Conservation (phyloP, 306 rosid genomes). For the Trifolium fragiferum region DNA sequence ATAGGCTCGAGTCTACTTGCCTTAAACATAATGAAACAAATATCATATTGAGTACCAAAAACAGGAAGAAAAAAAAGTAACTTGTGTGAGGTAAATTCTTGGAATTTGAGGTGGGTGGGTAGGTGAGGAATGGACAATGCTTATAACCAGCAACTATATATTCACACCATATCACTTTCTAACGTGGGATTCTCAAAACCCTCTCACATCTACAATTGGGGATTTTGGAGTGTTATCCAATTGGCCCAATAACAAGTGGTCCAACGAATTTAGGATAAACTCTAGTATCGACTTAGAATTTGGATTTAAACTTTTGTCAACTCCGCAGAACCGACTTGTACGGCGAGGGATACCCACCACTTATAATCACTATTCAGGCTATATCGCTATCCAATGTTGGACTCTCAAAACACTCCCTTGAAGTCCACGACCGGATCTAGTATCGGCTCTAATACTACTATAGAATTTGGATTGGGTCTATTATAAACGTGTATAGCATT, state of each 20-base stretch:
- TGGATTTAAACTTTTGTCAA: not conserved
- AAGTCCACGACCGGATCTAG: not conserved
- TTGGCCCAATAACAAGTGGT: not conserved
- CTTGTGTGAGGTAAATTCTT: too few relatives aligned
- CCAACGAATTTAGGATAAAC: not conserved
- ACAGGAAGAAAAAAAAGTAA: too few relatives aligned
- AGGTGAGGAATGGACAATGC: too few relatives aligned
- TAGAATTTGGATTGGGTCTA: not conserved
- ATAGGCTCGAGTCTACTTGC: too few relatives aligned
- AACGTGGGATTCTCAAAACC: too few relatives aligned
- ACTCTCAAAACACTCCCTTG: not conserved
- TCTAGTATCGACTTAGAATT: not conserved
- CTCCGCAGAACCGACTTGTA: not conserved
- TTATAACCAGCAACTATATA: too few relatives aligned
- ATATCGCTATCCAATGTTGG: too few relatives aligned
- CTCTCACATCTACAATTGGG: too few relatives aligned
- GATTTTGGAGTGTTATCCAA: not conserved
- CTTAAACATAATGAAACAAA: too few relatives aligned
- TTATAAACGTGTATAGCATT: constrained; percentile 2
- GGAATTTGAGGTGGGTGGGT: too few relatives aligned
- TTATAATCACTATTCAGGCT: not conserved
- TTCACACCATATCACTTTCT: too few relatives aligned
- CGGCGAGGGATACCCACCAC: not conserved
- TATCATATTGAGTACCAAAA: too few relatives aligned
- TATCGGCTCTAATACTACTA: not conserved